Percentiles rank a stretch among this genome's conserved stretches.
Evolutionary conservation across 176 grass and related monocot genomes (phyloP).

Genomic region (Aegilops tauschii): DNA sequence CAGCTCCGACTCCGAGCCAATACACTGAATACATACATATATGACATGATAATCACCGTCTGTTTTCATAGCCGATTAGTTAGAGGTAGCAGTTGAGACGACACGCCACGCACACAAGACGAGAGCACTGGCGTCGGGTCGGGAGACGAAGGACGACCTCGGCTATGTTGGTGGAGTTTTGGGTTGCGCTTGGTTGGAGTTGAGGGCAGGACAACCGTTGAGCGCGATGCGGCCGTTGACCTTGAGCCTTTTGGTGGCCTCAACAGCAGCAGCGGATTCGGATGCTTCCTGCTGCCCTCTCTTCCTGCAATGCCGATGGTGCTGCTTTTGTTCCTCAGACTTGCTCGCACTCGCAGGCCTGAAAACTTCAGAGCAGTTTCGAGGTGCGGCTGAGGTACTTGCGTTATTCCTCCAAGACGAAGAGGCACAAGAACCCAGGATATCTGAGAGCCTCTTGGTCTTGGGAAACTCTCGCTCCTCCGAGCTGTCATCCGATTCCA

Average conservation of each 20-base stretch:
- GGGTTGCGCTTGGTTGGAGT: no score
- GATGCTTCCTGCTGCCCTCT: constrained; percentile 11
- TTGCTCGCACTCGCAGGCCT: not conserved
- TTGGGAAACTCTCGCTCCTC: constrained; percentile 33
- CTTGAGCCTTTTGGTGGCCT: constrained; percentile 3
- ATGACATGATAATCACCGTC: not conserved
- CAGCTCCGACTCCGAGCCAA: not conserved
- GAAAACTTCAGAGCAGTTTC: not conserved
- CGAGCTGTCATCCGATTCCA: constrained; percentile 15
- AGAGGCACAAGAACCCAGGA: not conserved
- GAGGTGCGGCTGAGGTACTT: not conserved
- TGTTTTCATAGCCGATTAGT: no score
- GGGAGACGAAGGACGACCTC: no score
- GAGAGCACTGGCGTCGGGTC: no score
- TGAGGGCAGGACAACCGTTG: not conserved
- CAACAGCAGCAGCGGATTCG: not conserved
- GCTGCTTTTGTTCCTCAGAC: not conserved
- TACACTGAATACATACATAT: not conserved
- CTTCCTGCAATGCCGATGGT: not conserved
- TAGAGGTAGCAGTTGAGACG: not conserved
- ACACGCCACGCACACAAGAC: no score
- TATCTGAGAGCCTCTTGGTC: constrained; percentile 29
- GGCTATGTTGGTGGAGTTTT: no score
- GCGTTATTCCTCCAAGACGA: not conserved
- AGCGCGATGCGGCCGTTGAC: constrained; percentile 36